Conservation (phyloP, 2,329 filamentous ascomycete genomes). For the Beauveria sp. region DNA sequence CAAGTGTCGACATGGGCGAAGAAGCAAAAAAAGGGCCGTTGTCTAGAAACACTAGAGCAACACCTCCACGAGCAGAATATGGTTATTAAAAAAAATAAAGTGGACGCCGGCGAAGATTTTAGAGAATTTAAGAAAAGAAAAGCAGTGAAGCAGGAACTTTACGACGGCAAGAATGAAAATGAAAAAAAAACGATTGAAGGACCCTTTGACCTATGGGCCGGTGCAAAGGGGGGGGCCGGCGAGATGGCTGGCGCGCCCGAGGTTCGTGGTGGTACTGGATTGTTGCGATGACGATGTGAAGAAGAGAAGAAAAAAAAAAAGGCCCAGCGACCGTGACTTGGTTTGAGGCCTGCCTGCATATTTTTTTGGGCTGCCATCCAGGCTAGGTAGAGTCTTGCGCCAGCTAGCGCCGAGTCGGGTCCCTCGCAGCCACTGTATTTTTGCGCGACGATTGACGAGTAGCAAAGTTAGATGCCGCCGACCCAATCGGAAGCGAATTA, state of each 20-base stretch:
- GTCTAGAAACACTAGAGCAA: constrained; percentile 6
- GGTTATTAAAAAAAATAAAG: background rate
- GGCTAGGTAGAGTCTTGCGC: background rate
- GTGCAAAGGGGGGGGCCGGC: background rate
- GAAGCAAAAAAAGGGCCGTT: background rate
- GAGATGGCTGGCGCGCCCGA: background rate
- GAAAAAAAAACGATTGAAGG: background rate
- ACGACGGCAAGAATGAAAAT: background rate
- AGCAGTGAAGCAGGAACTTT: background rate
- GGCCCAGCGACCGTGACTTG: background rate
- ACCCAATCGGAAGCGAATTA: too few relatives aligned
- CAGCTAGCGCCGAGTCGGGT: background rate
- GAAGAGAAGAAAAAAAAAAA: background rate
- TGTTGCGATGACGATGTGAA: background rate
- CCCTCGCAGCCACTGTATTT: background rate
- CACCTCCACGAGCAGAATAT: background rate
- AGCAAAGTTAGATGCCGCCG: too few relatives aligned
- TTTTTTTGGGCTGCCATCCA: background rate
- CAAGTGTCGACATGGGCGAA: constrained; percentile 9
- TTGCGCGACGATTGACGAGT: background rate
- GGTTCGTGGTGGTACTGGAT: background rate
- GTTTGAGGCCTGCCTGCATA: background rate
- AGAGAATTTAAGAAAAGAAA: background rate
- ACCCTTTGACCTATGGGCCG: background rate
- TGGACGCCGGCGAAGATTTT: background rate